Evolutionary conservation across 306 rosid genomes (phyloP).

Genomic region (Luffa aegyptiaca): DNA sequence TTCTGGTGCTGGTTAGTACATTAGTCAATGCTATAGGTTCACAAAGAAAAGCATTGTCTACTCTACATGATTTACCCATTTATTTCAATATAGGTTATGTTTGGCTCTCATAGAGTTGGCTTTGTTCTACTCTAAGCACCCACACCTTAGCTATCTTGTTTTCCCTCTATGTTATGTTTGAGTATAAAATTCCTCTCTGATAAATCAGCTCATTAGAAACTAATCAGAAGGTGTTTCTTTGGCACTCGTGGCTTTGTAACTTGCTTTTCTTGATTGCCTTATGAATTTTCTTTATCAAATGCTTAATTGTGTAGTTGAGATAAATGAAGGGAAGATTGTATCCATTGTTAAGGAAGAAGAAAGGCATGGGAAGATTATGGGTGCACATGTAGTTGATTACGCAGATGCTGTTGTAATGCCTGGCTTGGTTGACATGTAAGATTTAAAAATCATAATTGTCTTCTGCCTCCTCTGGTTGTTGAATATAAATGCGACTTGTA

Average conservation of each 20-base stretch:
- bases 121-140: neutral
- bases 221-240: neutral
- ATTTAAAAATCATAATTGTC: neutral
- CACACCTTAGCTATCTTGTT: neutral
- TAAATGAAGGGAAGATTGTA: constrained; percentile 56
- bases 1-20: constrained; percentile 66
- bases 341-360: constrained; percentile 53
- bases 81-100: neutral
- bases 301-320: constrained; percentile 52
- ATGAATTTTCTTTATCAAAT: constrained; percentile 2
- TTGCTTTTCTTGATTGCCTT: neutral
- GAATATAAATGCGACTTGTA: neutral
- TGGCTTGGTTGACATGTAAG: constrained; percentile 92
- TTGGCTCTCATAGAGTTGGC: neutral
- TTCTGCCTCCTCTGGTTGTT: neutral
- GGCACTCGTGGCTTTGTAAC: neutral
- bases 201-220: neutral
- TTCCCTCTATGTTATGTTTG: neutral
- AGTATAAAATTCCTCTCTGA: neutral
- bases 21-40: neutral
- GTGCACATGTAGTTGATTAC: constrained; percentile 45
- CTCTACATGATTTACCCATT: neutral
- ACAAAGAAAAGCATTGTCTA: neutral
- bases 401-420: constrained; percentile 88
- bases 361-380: constrained; percentile 25